Conservation (phyloP, 2,329 filamentous ascomycete species). For the Pseudogymnoascus destructans region DNA sequence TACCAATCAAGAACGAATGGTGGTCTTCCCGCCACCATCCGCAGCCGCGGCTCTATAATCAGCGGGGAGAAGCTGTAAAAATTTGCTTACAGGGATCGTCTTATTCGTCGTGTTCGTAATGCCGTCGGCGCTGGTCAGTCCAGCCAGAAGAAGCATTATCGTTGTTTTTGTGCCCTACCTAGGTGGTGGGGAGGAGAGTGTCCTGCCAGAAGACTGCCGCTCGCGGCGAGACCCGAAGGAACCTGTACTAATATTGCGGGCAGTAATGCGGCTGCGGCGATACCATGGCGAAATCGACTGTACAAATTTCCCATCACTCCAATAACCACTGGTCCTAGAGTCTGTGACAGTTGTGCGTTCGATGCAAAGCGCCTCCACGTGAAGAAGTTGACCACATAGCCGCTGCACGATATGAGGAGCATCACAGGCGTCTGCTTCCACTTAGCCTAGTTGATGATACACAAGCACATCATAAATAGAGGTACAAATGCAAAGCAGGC, state of each 20-base stretch:
- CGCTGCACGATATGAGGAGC: conserved; percentile 57
- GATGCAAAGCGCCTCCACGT: conserved; percentile 49
- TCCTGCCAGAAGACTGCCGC: conserved; percentile 46
- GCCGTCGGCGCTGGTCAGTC: conserved; percentile 41
- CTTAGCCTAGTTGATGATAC: conserved; percentile 68
- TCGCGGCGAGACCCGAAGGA: conserved; percentile 47
- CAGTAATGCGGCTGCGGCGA: conserved; percentile 73
- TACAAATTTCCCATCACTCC: conserved; percentile 69
- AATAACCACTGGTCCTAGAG: conserved; percentile 62
- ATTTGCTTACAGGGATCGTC: conserved; percentile 3
- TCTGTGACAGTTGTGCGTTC: conserved; percentile 64
- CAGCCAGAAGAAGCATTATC: too few relatives aligned
- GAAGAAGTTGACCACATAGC: conserved; percentile 68
- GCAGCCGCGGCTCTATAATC: neutral
- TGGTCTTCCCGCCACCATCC: neutral
- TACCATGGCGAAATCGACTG: conserved; percentile 43
- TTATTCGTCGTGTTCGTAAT: conserved; percentile 30
- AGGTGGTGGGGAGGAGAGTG: too few relatives aligned
- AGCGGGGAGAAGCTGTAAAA: conserved; percentile 2
- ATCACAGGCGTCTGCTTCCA: conserved; percentile 70
- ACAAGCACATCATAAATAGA: conserved; percentile 58
- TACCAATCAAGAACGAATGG: neutral
- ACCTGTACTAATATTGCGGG: conserved; percentile 72
- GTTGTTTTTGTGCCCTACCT: too few relatives aligned
- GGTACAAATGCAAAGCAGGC: conserved; percentile 61